Evolutionary conservation across 108 stramenopile genomes (phyloP).

Genomic region (Fistulifera solaris): DNA sequence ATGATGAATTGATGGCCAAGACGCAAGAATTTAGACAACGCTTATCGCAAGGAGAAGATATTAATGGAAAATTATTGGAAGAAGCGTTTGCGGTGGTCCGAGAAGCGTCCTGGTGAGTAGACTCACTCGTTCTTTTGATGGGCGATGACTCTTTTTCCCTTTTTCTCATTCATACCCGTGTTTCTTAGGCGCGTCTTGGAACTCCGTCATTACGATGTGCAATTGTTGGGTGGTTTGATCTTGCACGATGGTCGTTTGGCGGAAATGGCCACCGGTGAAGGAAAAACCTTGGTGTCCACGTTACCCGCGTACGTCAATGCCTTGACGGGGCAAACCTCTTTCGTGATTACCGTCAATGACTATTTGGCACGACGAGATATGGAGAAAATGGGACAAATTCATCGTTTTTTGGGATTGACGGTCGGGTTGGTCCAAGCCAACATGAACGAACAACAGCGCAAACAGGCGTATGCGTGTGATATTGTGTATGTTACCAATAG

Average conservation of each 20-base stretch:
- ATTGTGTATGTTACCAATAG: constrained; percentile 93
- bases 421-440: constrained; percentile 88
- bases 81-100: constrained; percentile 94
- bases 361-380: constrained; percentile 92
- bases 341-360: constrained; percentile 93
- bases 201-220: constrained; percentile 92
- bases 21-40: constrained; percentile 66
- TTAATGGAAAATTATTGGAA: constrained; percentile 67
- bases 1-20: constrained; percentile 83
- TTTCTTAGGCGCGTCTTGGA: constrained; percentile 73
- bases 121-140: neutral
- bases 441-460: constrained; percentile 77
- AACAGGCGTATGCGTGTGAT: constrained; percentile 81
- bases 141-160: neutral
- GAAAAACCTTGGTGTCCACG: constrained; percentile 91
- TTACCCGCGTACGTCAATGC: constrained; percentile 84
- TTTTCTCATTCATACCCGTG: neutral
- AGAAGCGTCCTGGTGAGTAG: constrained; percentile 87
- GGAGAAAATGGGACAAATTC: constrained; percentile 92
- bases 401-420: constrained; percentile 85
- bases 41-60: constrained; percentile 58
- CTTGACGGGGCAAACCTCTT: constrained; percentile 55
- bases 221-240: constrained; percentile 85
- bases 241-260: constrained; percentile 86
- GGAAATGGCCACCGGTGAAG: constrained; percentile 97